A percentile compares a stretch with the other conserved stretches of the same genome.
These are phyloP conservation scores for Quercus phellos DNA, from an alignment of 331 rosid genomes.

Conservation along the genomic window DNA sequence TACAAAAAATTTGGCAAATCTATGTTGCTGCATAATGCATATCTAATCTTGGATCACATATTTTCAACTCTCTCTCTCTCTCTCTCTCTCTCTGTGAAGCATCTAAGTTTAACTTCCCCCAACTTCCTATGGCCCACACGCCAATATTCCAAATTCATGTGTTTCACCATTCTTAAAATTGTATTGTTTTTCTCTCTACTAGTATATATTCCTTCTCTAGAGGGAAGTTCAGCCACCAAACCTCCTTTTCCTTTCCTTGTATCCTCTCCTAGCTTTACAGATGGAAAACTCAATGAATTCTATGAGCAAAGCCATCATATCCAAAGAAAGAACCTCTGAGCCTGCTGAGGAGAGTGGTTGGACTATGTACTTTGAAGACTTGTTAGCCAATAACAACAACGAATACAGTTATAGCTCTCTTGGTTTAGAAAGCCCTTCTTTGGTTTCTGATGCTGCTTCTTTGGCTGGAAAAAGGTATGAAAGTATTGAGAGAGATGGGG, in stretches of 20 bases:
- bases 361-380: conserved; percentile 78
- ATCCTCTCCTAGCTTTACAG: not conserved
- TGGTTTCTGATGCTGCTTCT: conserved; percentile 40
- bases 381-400: conserved; percentile 8
- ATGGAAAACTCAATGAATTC: conserved; percentile 37
- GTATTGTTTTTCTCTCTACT: not conserved
- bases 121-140: conserved; percentile 27
- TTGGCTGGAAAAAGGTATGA: conserved; percentile 18
- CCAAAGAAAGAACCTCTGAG: conserved; percentile 17
- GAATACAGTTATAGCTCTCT: conserved; percentile 17
- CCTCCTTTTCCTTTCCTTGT: conserved; percentile 13
- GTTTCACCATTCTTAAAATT: conserved; percentile 6
- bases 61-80: conserved; percentile 35
- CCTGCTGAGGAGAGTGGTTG: conserved; percentile 76
- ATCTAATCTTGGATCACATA: conserved; percentile 26
- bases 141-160: conserved; percentile 27
- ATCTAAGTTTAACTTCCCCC: conserved; percentile 18
- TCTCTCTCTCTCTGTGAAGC: not conserved
- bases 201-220: conserved; percentile 8
- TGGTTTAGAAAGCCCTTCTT: conserved; percentile 19
- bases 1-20: conserved; percentile 30
- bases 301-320: conserved; percentile 23
- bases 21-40: conserved; percentile 23
- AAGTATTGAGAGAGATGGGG: conserved; percentile 1
- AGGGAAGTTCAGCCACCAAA: conserved; percentile 22